phyloP scores from a whole-genome alignment of 495 filamentous ascomycete genomes.

The Annulohypoxylon moriforme region DNA sequence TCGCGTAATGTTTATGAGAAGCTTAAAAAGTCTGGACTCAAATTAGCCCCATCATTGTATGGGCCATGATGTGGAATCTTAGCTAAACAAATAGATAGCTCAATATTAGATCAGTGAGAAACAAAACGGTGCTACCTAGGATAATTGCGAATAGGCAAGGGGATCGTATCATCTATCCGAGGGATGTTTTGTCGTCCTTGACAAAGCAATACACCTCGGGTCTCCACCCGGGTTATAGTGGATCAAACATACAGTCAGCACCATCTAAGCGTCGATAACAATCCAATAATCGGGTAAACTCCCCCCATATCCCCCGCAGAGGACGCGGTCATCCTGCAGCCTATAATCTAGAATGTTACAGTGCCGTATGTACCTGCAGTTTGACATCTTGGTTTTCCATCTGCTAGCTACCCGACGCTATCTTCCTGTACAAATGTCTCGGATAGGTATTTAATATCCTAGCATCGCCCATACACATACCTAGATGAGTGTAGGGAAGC shows the following conservation, averaged over 20 bases:
- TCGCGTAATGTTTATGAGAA: slow-evolving; percentile 41
- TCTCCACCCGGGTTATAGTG: neutral
- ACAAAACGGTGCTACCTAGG: neutral
- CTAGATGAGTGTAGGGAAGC: neutral
- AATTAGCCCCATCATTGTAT: slow-evolving; percentile 13
- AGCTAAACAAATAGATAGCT: neutral
- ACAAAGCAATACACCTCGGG: slow-evolving; percentile 23
- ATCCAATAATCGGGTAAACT: slow-evolving; percentile 17
- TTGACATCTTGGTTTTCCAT: neutral
- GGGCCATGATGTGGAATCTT: neutral
- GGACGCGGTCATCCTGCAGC: slow-evolving; percentile 3
- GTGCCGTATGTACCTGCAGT: slow-evolving; percentile 7
- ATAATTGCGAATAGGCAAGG: neutral
- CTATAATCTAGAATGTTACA: slow-evolving; percentile 15
- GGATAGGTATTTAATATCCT: neutral
- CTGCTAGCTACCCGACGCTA: neutral
- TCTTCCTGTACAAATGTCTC: neutral
- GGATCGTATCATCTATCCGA: slow-evolving; percentile 4
- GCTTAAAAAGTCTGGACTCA: slow-evolving; percentile 15
- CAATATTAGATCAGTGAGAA: neutral
- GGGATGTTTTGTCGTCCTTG: slow-evolving; percentile 28
- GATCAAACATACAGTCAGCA: slow-evolving; percentile 20
- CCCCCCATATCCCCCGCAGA: neutral
- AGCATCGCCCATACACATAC: neutral
- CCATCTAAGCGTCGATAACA: slow-evolving; percentile 19